These are phyloP conservation scores for Rehmannia glutinosa DNA, from an alignment of 257 asterid species.

Conservation along the genomic window DNA sequence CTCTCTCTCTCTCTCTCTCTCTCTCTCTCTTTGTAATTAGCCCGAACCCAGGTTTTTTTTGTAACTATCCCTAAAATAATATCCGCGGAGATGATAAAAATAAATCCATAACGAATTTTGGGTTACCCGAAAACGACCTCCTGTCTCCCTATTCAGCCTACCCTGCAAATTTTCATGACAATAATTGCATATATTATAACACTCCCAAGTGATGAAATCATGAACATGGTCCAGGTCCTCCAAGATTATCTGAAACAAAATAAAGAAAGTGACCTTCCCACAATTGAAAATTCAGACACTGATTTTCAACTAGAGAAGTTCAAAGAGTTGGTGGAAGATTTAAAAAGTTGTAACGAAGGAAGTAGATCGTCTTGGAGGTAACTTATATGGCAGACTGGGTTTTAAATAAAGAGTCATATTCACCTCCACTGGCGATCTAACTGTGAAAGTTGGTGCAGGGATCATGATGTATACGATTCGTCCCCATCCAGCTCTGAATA, in stretches of 20 bases:
- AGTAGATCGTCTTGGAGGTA: slow-evolving; percentile 66
- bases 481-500: slow-evolving; percentile 70
- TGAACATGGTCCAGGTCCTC: slow-evolving; percentile 45
- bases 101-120: too few relatives aligned
- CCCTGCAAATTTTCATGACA: too few relatives aligned
- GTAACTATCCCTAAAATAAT: too few relatives aligned
- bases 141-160: too few relatives aligned
- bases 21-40: too few relatives aligned
- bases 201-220: too few relatives aligned
- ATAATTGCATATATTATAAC: too few relatives aligned
- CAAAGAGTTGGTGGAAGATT: slow-evolving; percentile 49
- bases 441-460: slow-evolving; percentile 36
- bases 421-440: slow-evolving; percentile 22
- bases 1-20: too few relatives aligned
- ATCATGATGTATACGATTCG: slow-evolving; percentile 44
- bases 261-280: slow-evolving; percentile 41
- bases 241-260: slow-evolving; percentile 66
- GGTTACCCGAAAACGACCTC: too few relatives aligned
- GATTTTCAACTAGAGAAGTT: slow-evolving; percentile 49
- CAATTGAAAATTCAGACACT: slow-evolving; percentile 32
- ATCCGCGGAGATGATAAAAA: too few relatives aligned
- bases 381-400: neutral
- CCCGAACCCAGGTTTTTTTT: too few relatives aligned
- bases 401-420: neutral
- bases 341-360: slow-evolving; percentile 42